These are phyloP conservation scores for Tolypocladium capitatum DNA, from an alignment of 2,329 filamentous ascomycete species.

Conservation along the genomic window DNA sequence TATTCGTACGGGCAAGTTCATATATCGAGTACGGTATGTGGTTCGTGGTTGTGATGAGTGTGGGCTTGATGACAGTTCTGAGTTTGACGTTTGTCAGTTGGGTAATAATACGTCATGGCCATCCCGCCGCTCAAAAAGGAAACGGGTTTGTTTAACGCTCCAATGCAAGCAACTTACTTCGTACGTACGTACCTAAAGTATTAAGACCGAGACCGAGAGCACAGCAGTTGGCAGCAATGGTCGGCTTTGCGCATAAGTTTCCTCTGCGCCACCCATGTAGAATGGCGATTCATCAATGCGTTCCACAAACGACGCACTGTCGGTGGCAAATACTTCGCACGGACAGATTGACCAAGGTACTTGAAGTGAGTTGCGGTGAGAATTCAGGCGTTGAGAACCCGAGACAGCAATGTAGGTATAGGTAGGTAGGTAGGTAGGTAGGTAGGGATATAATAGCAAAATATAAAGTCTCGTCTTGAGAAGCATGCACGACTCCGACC, in stretches of 20 bases:
- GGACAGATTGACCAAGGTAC: neutral
- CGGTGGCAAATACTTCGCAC: neutral
- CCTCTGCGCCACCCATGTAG: neutral
- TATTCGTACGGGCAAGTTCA: neutral
- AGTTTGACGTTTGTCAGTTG: neutral
- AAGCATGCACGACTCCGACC: neutral
- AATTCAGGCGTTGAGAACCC: neutral
- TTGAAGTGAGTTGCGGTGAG: too few relatives aligned
- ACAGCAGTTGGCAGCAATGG: neutral
- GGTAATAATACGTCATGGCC: neutral
- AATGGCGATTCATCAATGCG: too few relatives aligned
- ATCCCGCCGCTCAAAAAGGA: neutral
- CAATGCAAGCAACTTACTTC: neutral
- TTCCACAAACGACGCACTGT: neutral
- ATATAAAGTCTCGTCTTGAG: neutral
- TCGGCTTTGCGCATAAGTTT: neutral
- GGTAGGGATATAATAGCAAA: neutral
- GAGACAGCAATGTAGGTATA: neutral
- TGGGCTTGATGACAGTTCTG: too few relatives aligned
- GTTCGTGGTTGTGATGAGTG: too few relatives aligned
- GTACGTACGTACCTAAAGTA: too few relatives aligned
- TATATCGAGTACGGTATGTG: neutral
- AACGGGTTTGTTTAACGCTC: neutral
- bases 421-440: neutral
- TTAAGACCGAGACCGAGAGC: neutral